A percentile compares a stretch with the other conserved stretches of the same genome.
Conservation (phyloP, 108 stramenopile genomes). For the Aurantiochytrium sp. region DNA sequence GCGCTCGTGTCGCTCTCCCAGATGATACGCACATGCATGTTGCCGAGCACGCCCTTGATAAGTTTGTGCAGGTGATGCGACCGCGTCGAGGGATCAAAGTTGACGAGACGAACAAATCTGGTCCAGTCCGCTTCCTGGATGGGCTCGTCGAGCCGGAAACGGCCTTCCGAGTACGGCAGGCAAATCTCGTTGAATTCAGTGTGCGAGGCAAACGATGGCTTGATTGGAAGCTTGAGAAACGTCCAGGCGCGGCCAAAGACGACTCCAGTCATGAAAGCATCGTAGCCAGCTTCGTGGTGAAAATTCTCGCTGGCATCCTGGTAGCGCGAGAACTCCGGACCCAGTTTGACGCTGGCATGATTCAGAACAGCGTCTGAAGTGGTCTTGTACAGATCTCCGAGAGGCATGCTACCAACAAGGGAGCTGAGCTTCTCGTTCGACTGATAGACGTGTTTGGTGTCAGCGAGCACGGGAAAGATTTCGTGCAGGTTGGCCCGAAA, state of each 20-base stretch:
- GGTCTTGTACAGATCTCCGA: background rate
- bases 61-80: background rate
- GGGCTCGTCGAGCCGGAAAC: background rate
- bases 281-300: conserved; percentile 1
- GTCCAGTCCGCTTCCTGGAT: background rate
- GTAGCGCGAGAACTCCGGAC: background rate
- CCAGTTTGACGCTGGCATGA: background rate
- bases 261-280: background rate
- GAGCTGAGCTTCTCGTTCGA: background rate
- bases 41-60: background rate
- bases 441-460: background rate
- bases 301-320: background rate
- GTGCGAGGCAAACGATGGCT: background rate
- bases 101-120: background rate
- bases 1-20: conserved; percentile 12
- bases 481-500: background rate
- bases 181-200: background rate
- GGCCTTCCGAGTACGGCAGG: background rate
- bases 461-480: background rate
- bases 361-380: background rate
- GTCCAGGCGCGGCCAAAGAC: background rate
- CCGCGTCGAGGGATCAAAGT: background rate
- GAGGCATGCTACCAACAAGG: background rate
- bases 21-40: background rate
- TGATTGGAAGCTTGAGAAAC: background rate